These are phyloP conservation scores for Paramecium octaurelia DNA, from an alignment of 73 alveolate species.

Conservation along the genomic window DNA sequence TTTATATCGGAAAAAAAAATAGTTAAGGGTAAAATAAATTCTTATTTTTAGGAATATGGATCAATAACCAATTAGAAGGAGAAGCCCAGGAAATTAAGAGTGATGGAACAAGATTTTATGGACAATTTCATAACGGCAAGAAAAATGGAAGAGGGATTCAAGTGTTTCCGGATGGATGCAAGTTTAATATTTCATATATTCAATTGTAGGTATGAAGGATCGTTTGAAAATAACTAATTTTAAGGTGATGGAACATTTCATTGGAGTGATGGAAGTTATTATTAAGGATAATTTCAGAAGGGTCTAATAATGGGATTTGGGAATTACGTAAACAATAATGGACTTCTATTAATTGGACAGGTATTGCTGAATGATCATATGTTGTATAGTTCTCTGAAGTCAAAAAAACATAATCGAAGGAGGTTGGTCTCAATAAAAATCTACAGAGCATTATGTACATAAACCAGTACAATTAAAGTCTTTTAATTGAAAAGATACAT, in stretches of 20 bases:
- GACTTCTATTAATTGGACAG: background rate
- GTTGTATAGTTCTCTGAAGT: background rate
- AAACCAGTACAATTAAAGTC: background rate
- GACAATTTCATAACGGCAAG: background rate
- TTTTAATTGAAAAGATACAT: background rate
- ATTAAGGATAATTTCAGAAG: background rate
- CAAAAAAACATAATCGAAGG: background rate
- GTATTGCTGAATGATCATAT: background rate
- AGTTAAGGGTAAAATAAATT: slow-evolving; percentile 6
- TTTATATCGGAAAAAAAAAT: slow-evolving; percentile 1
- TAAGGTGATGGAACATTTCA: background rate
- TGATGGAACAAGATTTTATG: slow-evolving; percentile 32
- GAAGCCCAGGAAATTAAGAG: background rate
- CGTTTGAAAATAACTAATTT: background rate
- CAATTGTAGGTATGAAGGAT: background rate
- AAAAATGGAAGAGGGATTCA: background rate
- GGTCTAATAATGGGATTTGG: slow-evolving; percentile 23
- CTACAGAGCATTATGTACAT: background rate
- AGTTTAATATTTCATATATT: background rate
- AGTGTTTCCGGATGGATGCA: background rate
- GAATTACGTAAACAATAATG: background rate
- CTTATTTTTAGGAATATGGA: slow-evolving; percentile 14
- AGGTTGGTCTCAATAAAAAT: background rate
- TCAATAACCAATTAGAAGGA: background rate
- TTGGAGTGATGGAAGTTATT: slow-evolving; percentile 12